Conservation (phyloP, 2,329 filamentous ascomycete genomes). For the Aspergillus pseudoglaucus region DNA sequence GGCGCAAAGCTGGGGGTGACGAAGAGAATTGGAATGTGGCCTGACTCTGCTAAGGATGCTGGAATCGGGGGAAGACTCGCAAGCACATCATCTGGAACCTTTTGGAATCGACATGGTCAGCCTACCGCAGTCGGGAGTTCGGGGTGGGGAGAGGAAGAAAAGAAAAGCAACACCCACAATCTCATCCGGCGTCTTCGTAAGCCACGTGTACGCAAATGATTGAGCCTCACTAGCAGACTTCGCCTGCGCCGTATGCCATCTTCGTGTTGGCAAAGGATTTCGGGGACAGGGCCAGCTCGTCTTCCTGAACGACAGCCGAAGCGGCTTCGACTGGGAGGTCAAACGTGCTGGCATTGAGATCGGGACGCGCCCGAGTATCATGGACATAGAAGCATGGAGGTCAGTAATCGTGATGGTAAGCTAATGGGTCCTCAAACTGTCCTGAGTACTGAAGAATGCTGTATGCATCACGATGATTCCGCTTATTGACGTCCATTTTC, state of each 20-base stretch:
- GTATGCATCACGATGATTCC: neutral
- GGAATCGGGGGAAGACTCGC: slow-evolving; percentile 18
- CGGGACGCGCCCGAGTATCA: slow-evolving; percentile 12
- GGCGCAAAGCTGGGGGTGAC: slow-evolving; percentile 32
- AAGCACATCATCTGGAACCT: slow-evolving; percentile 27
- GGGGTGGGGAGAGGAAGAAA: neutral
- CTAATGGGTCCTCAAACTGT: neutral
- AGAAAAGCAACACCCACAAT: slow-evolving; percentile 16
- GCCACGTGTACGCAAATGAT: slow-evolving; percentile 27
- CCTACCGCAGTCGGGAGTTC: no score
- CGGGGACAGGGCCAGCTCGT: neutral
- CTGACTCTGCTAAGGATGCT: slow-evolving; percentile 6
- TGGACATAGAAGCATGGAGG: slow-evolving; percentile 17
- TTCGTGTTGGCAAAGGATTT: slow-evolving; percentile 3
- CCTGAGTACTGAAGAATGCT: neutral
- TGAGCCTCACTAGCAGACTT: slow-evolving; percentile 1
- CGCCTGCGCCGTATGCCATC: slow-evolving; percentile 14
- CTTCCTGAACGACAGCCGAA: slow-evolving; percentile 3
- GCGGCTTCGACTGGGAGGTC: slow-evolving; percentile 5
- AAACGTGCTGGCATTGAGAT: slow-evolving; percentile 13
- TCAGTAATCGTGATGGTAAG: neutral
- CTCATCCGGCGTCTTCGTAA: slow-evolving; percentile 23
- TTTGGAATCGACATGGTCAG: slow-evolving; percentile 4
- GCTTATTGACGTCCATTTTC: neutral
- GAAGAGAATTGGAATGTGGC: slow-evolving; percentile 27